A percentile compares a stretch with the other conserved stretches of the same genome.
Evolutionary conservation across 176 grass and related monocot species (phyloP).

Genomic region (Secale cereale): DNA sequence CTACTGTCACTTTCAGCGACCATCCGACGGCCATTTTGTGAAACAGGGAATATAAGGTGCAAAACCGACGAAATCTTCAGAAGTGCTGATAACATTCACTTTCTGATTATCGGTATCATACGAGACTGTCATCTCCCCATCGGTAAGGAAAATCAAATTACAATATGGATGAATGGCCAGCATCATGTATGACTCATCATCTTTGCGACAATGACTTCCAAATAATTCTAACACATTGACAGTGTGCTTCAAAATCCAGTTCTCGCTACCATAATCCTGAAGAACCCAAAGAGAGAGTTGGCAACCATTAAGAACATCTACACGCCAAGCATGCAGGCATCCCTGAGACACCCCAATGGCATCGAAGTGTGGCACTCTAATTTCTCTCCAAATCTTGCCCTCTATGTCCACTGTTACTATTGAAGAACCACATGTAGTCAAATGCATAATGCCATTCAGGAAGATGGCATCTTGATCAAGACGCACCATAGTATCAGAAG

Average conservation of each 20-base stretch:
- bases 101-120: background rate
- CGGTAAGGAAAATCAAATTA: background rate
- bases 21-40: background rate
- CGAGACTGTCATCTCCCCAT: background rate
- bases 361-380: background rate
- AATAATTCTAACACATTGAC: background rate
- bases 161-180: background rate
- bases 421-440: background rate
- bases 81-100: background rate
- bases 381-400: background rate
- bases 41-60: background rate
- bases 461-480: background rate
- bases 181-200: background rate
- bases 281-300: background rate
- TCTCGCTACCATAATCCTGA: background rate
- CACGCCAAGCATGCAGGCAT: background rate
- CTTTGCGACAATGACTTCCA: background rate
- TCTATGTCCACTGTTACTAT: background rate
- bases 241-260: background rate
- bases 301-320: background rate
- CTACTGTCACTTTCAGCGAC: background rate
- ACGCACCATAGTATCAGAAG: background rate
- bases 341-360: background rate
- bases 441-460: background rate
- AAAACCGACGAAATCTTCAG: background rate